Evolutionary conservation across 345 rosid species (phyloP).

Genomic region (Rubroshorea leprosula): DNA sequence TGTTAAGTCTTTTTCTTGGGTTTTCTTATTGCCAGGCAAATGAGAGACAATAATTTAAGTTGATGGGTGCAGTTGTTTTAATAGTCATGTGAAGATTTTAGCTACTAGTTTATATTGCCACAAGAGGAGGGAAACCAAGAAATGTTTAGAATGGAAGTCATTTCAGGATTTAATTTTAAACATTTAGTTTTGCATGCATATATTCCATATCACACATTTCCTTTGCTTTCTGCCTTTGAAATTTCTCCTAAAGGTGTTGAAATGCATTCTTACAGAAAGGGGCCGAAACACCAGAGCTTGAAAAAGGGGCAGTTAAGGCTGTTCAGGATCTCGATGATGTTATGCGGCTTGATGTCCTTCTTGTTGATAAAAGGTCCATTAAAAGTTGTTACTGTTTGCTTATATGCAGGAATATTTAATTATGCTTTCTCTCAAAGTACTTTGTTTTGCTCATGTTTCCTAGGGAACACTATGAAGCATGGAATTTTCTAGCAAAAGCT

Average conservation of each 20-base stretch:
- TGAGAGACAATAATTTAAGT: neutral
- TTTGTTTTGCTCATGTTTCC: slow-evolving; percentile 16
- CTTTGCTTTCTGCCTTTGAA: neutral
- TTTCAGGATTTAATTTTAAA: neutral
- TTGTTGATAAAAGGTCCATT: slow-evolving; percentile 65
- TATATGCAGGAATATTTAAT: slow-evolving; percentile 1
- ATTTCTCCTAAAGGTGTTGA: neutral
- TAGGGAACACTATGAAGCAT: slow-evolving; percentile 75
- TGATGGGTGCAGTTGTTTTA: neutral
- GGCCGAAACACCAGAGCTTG: slow-evolving; percentile 55
- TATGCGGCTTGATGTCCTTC: slow-evolving; percentile 70
- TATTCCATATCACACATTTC: neutral
- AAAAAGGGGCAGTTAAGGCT: slow-evolving; percentile 82
- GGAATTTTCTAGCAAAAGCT: slow-evolving; percentile 73
- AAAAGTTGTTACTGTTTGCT: slow-evolving; percentile 12
- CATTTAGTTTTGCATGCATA: neutral
- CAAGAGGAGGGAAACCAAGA: neutral
- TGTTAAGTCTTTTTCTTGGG: neutral
- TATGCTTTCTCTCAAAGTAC: slow-evolving; percentile 1
- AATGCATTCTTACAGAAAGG: slow-evolving; percentile 52
- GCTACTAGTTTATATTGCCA: neutral
- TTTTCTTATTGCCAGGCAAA: neutral
- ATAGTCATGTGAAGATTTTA: neutral
- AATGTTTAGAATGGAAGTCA: neutral
- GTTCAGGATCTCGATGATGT: slow-evolving; percentile 97